Percentiles rank a stretch among this genome's conserved stretches.
phyloP scores from a whole-genome alignment of 345 rosid genomes.

The Carallia pectinifolia region DNA sequence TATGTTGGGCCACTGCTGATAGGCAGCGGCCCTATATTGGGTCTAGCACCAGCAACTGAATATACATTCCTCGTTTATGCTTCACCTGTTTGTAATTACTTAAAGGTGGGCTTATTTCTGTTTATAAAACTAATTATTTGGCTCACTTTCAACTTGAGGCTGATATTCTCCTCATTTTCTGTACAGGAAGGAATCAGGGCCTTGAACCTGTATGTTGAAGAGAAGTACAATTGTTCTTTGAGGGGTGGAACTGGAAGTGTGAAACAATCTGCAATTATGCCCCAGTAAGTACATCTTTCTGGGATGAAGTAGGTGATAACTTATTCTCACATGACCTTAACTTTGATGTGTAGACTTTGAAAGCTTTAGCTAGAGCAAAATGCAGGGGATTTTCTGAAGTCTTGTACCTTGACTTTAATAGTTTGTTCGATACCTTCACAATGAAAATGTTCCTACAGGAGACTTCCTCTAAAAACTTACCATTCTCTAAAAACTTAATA shows the following conservation, averaged over 20 bases:
- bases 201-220: constrained; percentile 58
- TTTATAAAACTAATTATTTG: background rate
- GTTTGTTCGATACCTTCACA: background rate
- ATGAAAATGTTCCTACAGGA: background rate
- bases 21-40: constrained; percentile 50
- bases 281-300: constrained; percentile 6
- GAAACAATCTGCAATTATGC: constrained; percentile 57
- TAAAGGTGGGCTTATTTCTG: constrained; percentile 47
- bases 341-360: background rate
- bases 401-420: background rate
- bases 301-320: too few species aligned
- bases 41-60: constrained; percentile 48
- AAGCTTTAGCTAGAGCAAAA: background rate
- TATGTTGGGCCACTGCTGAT: constrained; percentile 50
- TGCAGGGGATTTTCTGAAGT: background rate
- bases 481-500: background rate
- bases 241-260: constrained; percentile 71
- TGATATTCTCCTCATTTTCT: constrained; percentile 10
- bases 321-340: background rate
- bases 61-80: constrained; percentile 51
- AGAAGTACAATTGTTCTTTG: constrained; percentile 55
- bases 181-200: constrained; percentile 50
- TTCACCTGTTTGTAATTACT: constrained; percentile 79
- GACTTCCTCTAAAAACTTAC: background rate
- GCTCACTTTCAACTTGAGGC: background rate